These are phyloP conservation scores for Pseudonectria buxi DNA, from an alignment of 2,329 filamentous ascomycete species.

Conservation along the genomic window DNA sequence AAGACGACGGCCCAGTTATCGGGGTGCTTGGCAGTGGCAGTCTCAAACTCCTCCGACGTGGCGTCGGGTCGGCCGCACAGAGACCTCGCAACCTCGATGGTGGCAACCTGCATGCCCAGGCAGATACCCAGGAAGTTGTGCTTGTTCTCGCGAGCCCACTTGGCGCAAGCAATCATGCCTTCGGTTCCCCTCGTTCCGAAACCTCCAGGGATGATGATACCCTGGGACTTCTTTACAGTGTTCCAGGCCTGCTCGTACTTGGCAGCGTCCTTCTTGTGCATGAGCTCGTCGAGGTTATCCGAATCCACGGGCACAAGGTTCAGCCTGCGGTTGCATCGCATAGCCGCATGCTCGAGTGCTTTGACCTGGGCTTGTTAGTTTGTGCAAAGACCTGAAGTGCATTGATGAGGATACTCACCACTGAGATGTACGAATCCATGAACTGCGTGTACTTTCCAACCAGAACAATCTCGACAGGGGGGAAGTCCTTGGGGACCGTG, in stretches of 20 bases:
- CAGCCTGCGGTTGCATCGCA: slow-evolving; percentile 75
- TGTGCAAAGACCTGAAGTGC: not conserved
- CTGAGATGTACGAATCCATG: slow-evolving; percentile 70
- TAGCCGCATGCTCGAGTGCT: slow-evolving; percentile 79
- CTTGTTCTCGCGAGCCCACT: slow-evolving; percentile 77
- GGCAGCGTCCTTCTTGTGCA: slow-evolving; percentile 55
- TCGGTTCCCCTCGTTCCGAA: slow-evolving; percentile 78
- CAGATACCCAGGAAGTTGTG: slow-evolving; percentile 85
- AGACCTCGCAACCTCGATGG: slow-evolving; percentile 80
- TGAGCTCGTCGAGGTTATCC: slow-evolving; percentile 68
- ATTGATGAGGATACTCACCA: slow-evolving; percentile 43
- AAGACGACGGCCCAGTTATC: slow-evolving; percentile 59
- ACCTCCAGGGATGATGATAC: slow-evolving; percentile 55
- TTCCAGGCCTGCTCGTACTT: slow-evolving; percentile 85
- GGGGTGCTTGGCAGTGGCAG: slow-evolving; percentile 51
- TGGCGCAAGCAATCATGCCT: slow-evolving; percentile 84
- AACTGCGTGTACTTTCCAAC: slow-evolving; percentile 89
- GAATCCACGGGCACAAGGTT: slow-evolving; percentile 81
- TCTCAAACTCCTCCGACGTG: slow-evolving; percentile 48
- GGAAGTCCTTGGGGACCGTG: slow-evolving; percentile 56
- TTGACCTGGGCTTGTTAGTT: slow-evolving; percentile 47
- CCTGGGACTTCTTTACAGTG: slow-evolving; percentile 61
- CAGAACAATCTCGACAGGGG: slow-evolving; percentile 70
- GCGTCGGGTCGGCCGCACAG: slow-evolving; percentile 57
- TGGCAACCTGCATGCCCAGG: slow-evolving; percentile 86